phyloP scores from a whole-genome alignment of 352 stramenopile species.

The Phytophthora macrochlamydospora region DNA sequence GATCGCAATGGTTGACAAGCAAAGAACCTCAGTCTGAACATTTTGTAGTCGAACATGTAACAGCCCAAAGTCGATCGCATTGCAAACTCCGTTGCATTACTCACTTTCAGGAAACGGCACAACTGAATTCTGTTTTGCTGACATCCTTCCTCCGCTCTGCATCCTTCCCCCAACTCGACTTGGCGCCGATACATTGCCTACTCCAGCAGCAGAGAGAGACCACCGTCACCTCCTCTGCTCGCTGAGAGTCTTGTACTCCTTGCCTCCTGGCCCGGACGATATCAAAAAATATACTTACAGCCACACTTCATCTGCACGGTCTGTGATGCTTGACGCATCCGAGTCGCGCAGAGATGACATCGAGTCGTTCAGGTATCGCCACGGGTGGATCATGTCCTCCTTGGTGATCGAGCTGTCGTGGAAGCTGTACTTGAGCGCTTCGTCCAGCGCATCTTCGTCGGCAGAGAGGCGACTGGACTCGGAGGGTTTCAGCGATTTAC shows the following conservation, averaged over 20 bases:
- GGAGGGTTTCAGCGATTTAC: constrained; percentile 29
- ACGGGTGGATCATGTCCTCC: constrained; percentile 61
- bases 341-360: constrained; percentile 65
- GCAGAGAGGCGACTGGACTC: constrained; percentile 23
- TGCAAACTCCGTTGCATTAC: background rate
- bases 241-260: background rate
- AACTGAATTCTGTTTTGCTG: constrained; percentile 25
- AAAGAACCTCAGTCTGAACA: background rate
- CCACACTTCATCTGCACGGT: constrained; percentile 54
- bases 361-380: constrained; percentile 57
- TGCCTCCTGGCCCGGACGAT: too few relatives aligned
- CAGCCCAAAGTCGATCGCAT: background rate
- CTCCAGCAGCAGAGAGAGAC: constrained; percentile 3
- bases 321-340: constrained; percentile 53
- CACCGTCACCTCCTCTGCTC: background rate
- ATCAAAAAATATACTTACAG: constrained; percentile 30
- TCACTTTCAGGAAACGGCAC: constrained; percentile 15
- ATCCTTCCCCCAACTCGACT: background rate
- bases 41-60: background rate
- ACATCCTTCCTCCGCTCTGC: constrained; percentile 15
- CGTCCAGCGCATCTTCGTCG: constrained; percentile 43
- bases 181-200: background rate
- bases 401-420: constrained; percentile 67
- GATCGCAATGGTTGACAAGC: background rate
- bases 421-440: constrained; percentile 78